phyloP scores from a whole-genome alignment of 2,329 filamentous ascomycete species.

The Ascochyta clinopodiicola region DNA sequence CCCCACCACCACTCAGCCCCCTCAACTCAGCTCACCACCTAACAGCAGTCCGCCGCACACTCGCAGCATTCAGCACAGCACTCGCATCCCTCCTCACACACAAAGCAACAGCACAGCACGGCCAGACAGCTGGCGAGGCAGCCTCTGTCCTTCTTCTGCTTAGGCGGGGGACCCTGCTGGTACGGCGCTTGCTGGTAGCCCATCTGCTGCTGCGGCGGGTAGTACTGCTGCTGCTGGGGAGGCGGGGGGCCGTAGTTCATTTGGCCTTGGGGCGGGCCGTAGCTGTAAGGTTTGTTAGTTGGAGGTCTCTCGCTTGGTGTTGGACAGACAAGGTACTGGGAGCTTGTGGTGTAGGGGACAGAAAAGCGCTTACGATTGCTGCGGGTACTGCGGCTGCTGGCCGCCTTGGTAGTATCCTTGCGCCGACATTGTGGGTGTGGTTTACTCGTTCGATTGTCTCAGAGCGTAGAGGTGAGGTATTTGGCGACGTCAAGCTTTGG shows the following conservation, averaged over 20 bases:
- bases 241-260: too few species aligned
- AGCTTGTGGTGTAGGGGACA: neutral
- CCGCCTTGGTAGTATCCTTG: conserved; percentile 47
- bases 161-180: conserved; percentile 58
- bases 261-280: neutral
- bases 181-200: conserved; percentile 36
- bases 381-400: conserved; percentile 45
- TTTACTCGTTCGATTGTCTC: neutral
- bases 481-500: neutral
- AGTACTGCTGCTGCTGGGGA: conserved; percentile 34
- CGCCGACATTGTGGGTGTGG: conserved; percentile 40
- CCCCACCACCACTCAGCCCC: too few species aligned
- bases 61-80: conserved; percentile 68
- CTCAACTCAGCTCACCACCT: neutral
- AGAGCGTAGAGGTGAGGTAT: neutral
- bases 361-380: conserved; percentile 37
- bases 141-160: conserved; percentile 54
- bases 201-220: conserved; percentile 51
- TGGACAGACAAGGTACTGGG: too few species aligned
- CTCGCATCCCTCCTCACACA: conserved; percentile 69
- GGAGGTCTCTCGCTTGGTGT: neutral
- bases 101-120: conserved; percentile 66
- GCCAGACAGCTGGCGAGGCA: conserved; percentile 40
- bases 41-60: conserved; percentile 45
- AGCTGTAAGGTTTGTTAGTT: neutral